These are phyloP conservation scores for Styphnolobium japonicum DNA, from an alignment of 306 rosid species.

Conservation along the genomic window DNA sequence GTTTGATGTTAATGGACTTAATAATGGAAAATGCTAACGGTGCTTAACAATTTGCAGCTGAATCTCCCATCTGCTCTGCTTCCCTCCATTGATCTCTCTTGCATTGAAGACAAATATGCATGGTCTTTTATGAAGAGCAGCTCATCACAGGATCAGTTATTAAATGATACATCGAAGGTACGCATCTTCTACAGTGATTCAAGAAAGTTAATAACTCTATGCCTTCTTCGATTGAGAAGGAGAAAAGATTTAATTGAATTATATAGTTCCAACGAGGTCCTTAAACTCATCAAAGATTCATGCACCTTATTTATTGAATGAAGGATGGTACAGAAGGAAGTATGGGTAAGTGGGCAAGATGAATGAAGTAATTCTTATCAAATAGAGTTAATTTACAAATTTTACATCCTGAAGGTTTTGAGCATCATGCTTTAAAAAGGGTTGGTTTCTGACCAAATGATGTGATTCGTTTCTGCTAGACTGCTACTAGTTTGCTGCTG, in stretches of 20 bases:
- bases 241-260: not conserved
- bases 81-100: conserved; percentile 55
- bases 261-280: no score
- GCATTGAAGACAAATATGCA: conserved; percentile 30
- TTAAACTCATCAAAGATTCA: no score
- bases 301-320: not conserved
- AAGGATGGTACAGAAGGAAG: not conserved
- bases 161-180: conserved; percentile 61
- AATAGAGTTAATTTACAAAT: not conserved
- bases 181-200: not conserved
- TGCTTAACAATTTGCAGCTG: conserved; percentile 47
- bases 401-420: not conserved
- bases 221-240: not conserved
- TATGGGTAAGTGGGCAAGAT: not conserved
- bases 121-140: conserved; percentile 35
- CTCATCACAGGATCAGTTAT: conserved; percentile 41
- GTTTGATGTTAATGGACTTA: not conserved
- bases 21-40: conserved; percentile 4
- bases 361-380: not conserved
- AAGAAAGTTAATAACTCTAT: not conserved
- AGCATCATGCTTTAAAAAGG: not conserved
- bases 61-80: conserved; percentile 60
- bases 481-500: no score
- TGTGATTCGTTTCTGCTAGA: no score
- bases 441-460: no score